A percentile compares a stretch with the other conserved stretches of the same genome.
These are phyloP conservation scores for Triangularia verruculosa DNA, from an alignment of 2,329 filamentous ascomycete genomes.

Conservation along the genomic window DNA sequence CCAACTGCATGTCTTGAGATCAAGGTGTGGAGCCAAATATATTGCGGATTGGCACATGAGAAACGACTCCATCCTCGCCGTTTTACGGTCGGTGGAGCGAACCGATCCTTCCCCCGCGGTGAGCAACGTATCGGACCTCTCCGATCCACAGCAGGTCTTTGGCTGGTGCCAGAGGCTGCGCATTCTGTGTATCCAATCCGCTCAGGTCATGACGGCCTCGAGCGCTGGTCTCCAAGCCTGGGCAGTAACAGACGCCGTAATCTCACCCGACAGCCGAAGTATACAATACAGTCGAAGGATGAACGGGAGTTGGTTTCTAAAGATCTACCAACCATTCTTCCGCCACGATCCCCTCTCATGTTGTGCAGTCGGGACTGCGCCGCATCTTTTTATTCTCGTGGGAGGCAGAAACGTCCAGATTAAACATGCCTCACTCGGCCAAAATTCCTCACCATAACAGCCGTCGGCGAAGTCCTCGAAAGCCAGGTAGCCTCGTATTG, in stretches of 20 bases:
- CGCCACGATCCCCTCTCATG: constrained; percentile 10
- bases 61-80: background rate
- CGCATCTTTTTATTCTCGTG: constrained; percentile 12
- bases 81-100: background rate
- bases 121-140: background rate
- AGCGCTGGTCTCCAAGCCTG: background rate
- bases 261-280: background rate
- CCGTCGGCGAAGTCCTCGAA: background rate
- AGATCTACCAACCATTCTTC: background rate
- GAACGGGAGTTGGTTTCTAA: background rate
- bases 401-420: constrained; percentile 2
- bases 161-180: background rate
- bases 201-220: background rate
- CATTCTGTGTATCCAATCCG: background rate
- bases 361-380: constrained; percentile 4
- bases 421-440: background rate
- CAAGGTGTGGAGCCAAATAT: background rate
- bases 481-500: background rate
- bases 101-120: background rate
- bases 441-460: background rate
- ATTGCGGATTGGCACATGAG: background rate
- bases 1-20: background rate
- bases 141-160: background rate
- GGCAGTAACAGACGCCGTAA: background rate
- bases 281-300: background rate